A percentile compares a stretch with the other conserved stretches of the same genome.
Evolutionary conservation across 768 basidiomycete species (phyloP).

Genomic region (Boletus bicolor): DNA sequence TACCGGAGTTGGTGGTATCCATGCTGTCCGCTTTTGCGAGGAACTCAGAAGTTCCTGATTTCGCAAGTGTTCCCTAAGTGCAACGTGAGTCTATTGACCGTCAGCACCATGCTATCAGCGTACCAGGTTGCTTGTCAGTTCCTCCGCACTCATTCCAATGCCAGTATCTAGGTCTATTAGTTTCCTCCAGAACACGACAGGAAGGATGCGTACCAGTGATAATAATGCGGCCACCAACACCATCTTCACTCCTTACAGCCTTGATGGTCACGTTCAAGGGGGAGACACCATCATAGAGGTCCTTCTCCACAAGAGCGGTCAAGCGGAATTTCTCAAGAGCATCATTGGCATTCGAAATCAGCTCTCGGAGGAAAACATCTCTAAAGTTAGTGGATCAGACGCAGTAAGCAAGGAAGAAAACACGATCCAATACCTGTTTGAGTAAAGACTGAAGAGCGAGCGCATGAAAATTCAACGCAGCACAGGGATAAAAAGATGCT

Average conservation of each 20-base stretch:
- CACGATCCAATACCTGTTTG: slow-evolving; percentile 54
- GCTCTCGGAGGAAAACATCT: slow-evolving; percentile 84
- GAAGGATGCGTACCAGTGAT: slow-evolving; percentile 57
- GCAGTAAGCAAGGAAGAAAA: background rate
- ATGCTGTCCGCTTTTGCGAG: slow-evolving; percentile 69
- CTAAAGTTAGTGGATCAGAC: slow-evolving; percentile 33
- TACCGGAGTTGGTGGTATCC: slow-evolving; percentile 56
- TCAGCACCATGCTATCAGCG: slow-evolving; percentile 8
- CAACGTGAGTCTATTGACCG: background rate
- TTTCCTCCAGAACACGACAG: background rate
- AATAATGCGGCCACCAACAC: slow-evolving; percentile 65
- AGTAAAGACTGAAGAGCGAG: slow-evolving; percentile 61
- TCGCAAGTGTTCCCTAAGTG: slow-evolving; percentile 83
- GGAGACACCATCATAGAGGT: slow-evolving; percentile 62
- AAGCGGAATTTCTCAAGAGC: slow-evolving; percentile 94
- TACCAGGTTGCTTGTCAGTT: slow-evolving; percentile 74
- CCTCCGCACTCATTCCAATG: slow-evolving; percentile 95
- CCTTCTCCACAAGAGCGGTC: slow-evolving; percentile 74
- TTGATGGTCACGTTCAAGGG: slow-evolving; percentile 90
- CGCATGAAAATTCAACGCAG: slow-evolving; percentile 7
- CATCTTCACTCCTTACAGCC: slow-evolving; percentile 63
- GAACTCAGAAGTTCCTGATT: slow-evolving; percentile 95
- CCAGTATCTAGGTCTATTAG: slow-evolving; percentile 67
- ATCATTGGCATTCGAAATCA: slow-evolving; percentile 94
- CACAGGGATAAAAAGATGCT: slow-evolving; percentile 7